phyloP scores from a whole-genome alignment of 768 basidiomycete species.

The Porphyrellus cyaneotinctus region DNA sequence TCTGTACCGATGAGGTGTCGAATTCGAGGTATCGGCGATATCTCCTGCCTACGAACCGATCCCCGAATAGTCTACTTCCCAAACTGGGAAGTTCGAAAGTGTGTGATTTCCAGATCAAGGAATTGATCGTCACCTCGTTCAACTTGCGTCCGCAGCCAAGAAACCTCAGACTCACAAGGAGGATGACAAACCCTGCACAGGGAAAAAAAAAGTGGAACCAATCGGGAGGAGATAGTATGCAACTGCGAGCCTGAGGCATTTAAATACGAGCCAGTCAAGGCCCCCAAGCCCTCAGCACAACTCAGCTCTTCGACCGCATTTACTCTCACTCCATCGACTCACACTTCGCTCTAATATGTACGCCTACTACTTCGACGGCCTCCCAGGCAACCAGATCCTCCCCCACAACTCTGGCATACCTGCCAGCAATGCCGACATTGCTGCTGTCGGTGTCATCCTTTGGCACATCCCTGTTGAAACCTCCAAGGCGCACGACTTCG shows the following conservation, averaged over 20 bases:
- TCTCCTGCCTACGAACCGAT: too few relatives aligned
- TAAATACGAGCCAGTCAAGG: not conserved
- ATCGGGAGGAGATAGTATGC: not conserved
- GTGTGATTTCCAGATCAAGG: not conserved
- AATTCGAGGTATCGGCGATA: too few relatives aligned
- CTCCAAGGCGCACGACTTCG: constrained; percentile 34
- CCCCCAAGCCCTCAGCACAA: not conserved
- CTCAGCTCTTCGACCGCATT: not conserved
- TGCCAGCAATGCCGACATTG: constrained; percentile 48
- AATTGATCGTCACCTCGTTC: not conserved
- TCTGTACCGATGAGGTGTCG: too few relatives aligned
- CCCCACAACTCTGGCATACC: constrained; percentile 68
- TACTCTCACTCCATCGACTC: not conserved
- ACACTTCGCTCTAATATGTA: constrained; percentile 43
- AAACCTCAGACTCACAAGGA: not conserved
- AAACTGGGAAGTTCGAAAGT: not conserved
- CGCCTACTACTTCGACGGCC: constrained; percentile 72
- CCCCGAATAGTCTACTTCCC: not conserved
- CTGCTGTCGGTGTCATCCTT: constrained; percentile 57
- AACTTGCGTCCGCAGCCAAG: not conserved
- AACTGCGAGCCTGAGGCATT: not conserved
- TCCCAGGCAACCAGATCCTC: constrained; percentile 76
- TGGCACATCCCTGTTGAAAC: constrained; percentile 63
- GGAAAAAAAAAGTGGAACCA: too few relatives aligned
- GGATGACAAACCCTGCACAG: not conserved